Conservation (phyloP, 2,329 filamentous ascomycete species). For the Clonostachys chloroleuca region DNA sequence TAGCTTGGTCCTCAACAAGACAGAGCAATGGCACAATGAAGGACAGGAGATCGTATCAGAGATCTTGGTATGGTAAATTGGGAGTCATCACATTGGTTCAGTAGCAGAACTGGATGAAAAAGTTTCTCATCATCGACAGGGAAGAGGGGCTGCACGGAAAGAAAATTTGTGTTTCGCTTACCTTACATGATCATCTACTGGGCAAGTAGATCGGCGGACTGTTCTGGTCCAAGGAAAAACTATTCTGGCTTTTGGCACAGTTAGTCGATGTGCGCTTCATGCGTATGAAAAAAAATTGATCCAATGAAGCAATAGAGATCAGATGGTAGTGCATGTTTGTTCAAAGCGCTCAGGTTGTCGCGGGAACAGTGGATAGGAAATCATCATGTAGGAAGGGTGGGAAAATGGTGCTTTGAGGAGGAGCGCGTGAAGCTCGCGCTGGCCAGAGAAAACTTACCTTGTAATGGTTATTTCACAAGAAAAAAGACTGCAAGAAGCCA, state of each 20-base stretch:
- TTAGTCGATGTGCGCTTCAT: no score
- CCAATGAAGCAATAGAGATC: slow-evolving; percentile 21
- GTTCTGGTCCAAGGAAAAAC: background rate
- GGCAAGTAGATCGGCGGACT: background rate
- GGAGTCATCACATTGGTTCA: slow-evolving; percentile 63
- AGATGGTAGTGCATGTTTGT: slow-evolving; percentile 78
- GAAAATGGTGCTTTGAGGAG: background rate
- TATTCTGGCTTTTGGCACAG: no score
- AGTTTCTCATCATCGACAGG: slow-evolving; percentile 58
- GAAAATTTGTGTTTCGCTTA: slow-evolving; percentile 2
- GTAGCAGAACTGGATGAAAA: slow-evolving; percentile 69
- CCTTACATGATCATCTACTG: background rate
- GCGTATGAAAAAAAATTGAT: no score
- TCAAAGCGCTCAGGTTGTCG: slow-evolving; percentile 54
- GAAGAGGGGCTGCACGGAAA: slow-evolving; percentile 7
- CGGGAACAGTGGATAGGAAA: slow-evolving; percentile 53
- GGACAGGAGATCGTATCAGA: slow-evolving; percentile 37
- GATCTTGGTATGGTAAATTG: slow-evolving; percentile 60
- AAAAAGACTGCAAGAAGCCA: no score
- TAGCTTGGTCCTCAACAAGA: background rate
- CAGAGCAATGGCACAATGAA: slow-evolving; percentile 1
- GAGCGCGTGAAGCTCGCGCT: no score
- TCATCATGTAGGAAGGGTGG: slow-evolving; percentile 44
- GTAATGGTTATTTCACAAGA: no score
- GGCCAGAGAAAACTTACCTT: no score